Percentiles rank a stretch among this genome's conserved stretches.
Evolutionary conservation across 257 asterid genomes (phyloP).

Genomic region (Nyctanthes arbortristis): DNA sequence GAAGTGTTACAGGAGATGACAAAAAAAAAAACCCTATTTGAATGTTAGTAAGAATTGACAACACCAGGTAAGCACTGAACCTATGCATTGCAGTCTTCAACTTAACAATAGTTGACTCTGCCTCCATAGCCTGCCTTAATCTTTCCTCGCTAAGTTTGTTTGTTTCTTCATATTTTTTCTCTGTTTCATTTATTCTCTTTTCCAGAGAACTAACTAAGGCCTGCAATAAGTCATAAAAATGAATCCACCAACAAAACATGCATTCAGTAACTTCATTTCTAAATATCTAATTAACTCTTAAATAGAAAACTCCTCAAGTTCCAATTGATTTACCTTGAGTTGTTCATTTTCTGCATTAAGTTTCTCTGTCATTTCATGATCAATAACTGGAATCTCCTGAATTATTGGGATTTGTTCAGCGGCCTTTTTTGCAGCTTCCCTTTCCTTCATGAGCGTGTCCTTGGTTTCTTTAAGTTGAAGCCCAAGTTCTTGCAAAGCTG

Average conservation of each 20-base stretch:
- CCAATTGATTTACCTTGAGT: conserved; percentile 56
- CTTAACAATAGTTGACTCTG: conserved; percentile 87
- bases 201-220: conserved; percentile 81
- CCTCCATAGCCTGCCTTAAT: conserved; percentile 87
- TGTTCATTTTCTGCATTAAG: conserved; percentile 79
- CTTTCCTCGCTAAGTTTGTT: conserved; percentile 90
- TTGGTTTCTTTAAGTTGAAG: conserved; percentile 78
- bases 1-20: neutral
- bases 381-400: conserved; percentile 87
- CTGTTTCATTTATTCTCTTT: conserved; percentile 85
- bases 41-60: conserved; percentile 8
- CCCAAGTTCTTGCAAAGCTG: conserved; percentile 80
- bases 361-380: conserved; percentile 76
- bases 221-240: conserved; percentile 40
- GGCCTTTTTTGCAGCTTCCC: conserved; percentile 57
- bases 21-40: conserved; percentile 14
- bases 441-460: conserved; percentile 70
- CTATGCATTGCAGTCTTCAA: conserved; percentile 79
- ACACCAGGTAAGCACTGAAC: conserved; percentile 29
- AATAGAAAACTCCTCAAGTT: conserved; percentile 16
- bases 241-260: conserved; percentile 6
- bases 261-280: conserved; percentile 4
- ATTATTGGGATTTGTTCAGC: conserved; percentile 70
- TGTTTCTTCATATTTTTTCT: conserved; percentile 86
- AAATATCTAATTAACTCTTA: conserved; percentile 11